These are phyloP conservation scores for Canariomyces notabilis DNA, from an alignment of 2,329 filamentous ascomycete species.

Conservation along the genomic window DNA sequence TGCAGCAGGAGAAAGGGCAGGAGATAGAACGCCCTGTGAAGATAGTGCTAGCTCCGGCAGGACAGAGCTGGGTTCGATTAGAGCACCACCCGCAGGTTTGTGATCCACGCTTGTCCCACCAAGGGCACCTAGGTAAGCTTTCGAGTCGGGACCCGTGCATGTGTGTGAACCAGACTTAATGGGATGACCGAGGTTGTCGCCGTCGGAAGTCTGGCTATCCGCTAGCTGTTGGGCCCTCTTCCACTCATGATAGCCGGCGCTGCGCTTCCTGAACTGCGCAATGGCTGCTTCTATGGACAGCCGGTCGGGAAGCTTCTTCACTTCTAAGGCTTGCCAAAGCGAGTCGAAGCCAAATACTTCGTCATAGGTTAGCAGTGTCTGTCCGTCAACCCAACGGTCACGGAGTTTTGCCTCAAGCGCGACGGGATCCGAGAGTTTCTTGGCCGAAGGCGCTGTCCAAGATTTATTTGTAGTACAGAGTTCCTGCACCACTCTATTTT, in stretches of 20 bases:
- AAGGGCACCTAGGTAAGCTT: background rate
- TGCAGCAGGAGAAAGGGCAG: slow-evolving; percentile 9
- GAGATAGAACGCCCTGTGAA: slow-evolving; percentile 14
- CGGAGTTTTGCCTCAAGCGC: slow-evolving; percentile 51
- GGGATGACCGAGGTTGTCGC: slow-evolving; percentile 12
- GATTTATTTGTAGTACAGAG: slow-evolving; percentile 54
- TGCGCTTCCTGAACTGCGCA: slow-evolving; percentile 47
- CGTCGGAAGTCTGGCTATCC: background rate
- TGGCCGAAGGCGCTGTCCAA: slow-evolving; percentile 37
- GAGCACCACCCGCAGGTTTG: background rate
- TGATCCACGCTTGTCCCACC: background rate
- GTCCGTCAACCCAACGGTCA: slow-evolving; percentile 61
- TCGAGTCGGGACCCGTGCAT: background rate
- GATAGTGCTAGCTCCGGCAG: background rate
- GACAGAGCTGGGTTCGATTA: background rate
- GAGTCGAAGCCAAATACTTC: slow-evolving; percentile 45
- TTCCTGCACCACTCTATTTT: slow-evolving; percentile 60
- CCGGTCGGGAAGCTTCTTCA: slow-evolving; percentile 55
- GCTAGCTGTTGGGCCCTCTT: slow-evolving; percentile 22
- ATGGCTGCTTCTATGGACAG: slow-evolving; percentile 55
- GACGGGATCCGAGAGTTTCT: slow-evolving; percentile 45
- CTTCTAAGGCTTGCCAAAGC: slow-evolving; percentile 48
- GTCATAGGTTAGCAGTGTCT: slow-evolving; percentile 54
- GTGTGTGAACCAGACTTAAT: slow-evolving; percentile 26
- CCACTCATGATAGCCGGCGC: slow-evolving; percentile 41